Evolutionary conservation across 495 filamentous ascomycete genomes (phyloP).

Genomic region (Acidomyces sp.): DNA sequence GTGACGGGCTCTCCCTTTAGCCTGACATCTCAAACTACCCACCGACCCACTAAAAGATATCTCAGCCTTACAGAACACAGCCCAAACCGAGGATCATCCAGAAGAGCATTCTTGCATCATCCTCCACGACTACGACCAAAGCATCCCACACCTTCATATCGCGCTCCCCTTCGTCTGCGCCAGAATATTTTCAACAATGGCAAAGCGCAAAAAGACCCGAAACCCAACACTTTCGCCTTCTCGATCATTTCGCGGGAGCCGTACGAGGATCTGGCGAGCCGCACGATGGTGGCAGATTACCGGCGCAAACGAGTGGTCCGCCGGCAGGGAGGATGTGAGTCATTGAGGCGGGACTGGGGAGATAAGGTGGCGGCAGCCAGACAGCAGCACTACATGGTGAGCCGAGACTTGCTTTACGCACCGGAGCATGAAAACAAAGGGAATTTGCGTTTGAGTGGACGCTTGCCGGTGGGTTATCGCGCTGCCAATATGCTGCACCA

Average conservation of each 20-base stretch:
- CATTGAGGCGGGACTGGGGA: conserved; percentile 1
- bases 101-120: conserved; percentile 11
- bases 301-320: conserved; percentile 5
- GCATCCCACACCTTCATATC: conserved; percentile 1
- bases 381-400: neutral
- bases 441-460: too few species aligned
- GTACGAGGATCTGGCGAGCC: neutral
- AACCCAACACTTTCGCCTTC: neutral
- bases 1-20: conserved; percentile 4
- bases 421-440: too few species aligned
- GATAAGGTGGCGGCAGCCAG: conserved; percentile 3
- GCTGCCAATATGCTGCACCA: too few species aligned
- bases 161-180: conserved; percentile 7
- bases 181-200: neutral
- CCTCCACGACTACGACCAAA: conserved; percentile 7
- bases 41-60: too few species aligned
- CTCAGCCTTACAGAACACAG: conserved; percentile 1
- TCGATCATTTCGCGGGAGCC: neutral
- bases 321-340: conserved; percentile 4
- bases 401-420: conserved; percentile 1
- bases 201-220: neutral
- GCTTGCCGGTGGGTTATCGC: too few species aligned
- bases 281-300: neutral
- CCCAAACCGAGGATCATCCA: conserved; percentile 5
- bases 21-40: conserved; percentile 5